A percentile compares a stretch with the other conserved stretches of the same genome.
Evolutionary conservation across 2,329 filamentous ascomycete genomes (phyloP).

Genomic region (Sarocladium kiliense): DNA sequence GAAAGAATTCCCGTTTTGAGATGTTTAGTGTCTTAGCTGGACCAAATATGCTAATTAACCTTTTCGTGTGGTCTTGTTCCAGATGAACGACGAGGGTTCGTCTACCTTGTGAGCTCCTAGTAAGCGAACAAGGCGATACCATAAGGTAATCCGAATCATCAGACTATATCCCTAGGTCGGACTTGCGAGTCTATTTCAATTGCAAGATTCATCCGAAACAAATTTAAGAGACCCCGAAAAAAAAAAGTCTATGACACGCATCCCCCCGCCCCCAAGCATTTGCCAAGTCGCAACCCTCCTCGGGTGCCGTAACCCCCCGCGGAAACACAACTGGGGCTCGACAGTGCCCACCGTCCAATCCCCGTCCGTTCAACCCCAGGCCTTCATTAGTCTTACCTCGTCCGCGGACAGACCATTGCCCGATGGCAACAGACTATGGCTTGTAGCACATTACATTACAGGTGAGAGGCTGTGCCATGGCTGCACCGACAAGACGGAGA

Average conservation of each 20-base stretch:
- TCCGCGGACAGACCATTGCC: neutral
- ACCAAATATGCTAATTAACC: neutral
- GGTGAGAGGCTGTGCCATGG: too few relatives aligned
- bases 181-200: too few relatives aligned
- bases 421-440: neutral
- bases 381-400: neutral
- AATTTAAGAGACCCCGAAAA: too few relatives aligned
- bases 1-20: neutral
- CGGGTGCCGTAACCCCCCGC: neutral
- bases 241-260: constrained; percentile 7
- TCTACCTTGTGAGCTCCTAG: too few relatives aligned
- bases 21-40: neutral
- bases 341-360: too few relatives aligned
- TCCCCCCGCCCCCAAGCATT: neutral
- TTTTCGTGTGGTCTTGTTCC: neutral
- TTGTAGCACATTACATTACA: too few relatives aligned
- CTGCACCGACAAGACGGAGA: too few relatives aligned
- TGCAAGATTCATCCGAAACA: too few relatives aligned
- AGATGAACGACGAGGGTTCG: neutral
- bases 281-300: neutral
- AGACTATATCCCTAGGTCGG: too few relatives aligned
- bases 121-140: too few relatives aligned
- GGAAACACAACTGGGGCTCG: neutral
- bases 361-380: too few relatives aligned
- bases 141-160: too few relatives aligned